Conservation (phyloP, 75 land plant genomes). For the Cupressus sempervirens region DNA sequence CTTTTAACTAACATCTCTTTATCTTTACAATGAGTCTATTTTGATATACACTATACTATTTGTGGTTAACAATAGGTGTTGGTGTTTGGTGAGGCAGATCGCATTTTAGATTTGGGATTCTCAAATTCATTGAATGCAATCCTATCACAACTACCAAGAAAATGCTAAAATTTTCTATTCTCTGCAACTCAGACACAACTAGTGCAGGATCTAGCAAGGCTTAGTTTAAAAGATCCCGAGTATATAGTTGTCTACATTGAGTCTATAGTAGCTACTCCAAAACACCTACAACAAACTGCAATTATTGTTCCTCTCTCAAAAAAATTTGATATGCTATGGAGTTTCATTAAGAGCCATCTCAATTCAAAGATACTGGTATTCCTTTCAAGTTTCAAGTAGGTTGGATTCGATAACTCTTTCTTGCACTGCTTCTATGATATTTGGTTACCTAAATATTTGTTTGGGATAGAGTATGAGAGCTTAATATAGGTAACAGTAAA, state of each 20-base stretch:
- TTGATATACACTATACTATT: neutral
- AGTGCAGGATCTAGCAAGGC: constrained; percentile 92
- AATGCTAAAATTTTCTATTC: constrained; percentile 83
- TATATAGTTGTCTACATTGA: constrained; percentile 92
- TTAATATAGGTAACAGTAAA: neutral
- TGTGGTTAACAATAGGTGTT: constrained; percentile 54
- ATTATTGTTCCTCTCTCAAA: constrained; percentile 82
- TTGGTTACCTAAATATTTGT: neutral
- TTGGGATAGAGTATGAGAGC: neutral
- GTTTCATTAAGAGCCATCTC: constrained; percentile 86
- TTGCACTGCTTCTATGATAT: neutral
- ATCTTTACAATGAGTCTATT: neutral
- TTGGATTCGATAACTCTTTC: constrained; percentile 17
- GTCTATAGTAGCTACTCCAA: constrained; percentile 86
- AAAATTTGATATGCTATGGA: constrained; percentile 94
- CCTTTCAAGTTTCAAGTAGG: constrained; percentile 93
- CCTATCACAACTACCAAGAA: constrained; percentile 73
- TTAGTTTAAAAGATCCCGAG: constrained; percentile 92
- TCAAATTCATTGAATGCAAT: constrained; percentile 74
- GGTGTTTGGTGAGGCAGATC: constrained; percentile 98
- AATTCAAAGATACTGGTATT: constrained; percentile 88
- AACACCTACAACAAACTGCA: constrained; percentile 64
- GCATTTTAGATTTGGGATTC: constrained; percentile 90
- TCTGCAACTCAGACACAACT: constrained; percentile 97
- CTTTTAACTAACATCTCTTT: neutral